Evolutionary conservation across 2,329 filamentous ascomycete species (phyloP).

Genomic region (Coniochaeta ligniaria): DNA sequence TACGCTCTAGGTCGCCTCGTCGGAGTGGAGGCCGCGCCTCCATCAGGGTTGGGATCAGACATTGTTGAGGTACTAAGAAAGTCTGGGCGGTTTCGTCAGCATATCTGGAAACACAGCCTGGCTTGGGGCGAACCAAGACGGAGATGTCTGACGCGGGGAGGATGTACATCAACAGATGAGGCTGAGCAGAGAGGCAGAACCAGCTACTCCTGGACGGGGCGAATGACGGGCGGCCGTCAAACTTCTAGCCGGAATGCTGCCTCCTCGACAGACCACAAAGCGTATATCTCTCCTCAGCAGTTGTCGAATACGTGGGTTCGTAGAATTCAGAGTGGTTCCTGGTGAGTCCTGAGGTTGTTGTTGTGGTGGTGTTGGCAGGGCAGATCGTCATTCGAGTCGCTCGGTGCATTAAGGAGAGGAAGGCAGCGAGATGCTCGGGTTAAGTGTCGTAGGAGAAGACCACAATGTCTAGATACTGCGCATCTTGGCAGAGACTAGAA

Average conservation of each 20-base stretch:
- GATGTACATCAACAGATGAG: not conserved
- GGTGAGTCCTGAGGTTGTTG: not conserved
- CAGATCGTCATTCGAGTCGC: not conserved
- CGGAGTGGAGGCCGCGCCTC: slow-evolving; percentile 10
- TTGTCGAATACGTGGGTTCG: not conserved
- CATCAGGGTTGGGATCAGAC: slow-evolving; percentile 3
- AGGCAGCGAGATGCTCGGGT: not conserved
- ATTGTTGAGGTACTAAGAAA: not conserved
- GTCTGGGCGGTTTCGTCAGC: not conserved
- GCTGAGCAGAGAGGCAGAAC: not conserved
- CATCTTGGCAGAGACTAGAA: not conserved
- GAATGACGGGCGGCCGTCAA: not conserved
- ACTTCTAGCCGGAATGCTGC: not conserved
- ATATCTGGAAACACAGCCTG: not conserved
- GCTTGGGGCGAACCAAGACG: not conserved
- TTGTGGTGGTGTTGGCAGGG: not conserved
- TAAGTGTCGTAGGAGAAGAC: not conserved
- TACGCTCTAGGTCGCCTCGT: slow-evolving; percentile 29
- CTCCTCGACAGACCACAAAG: not conserved
- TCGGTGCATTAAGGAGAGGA: slow-evolving; percentile 1
- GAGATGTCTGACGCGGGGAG: not conserved
- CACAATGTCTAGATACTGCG: not conserved
- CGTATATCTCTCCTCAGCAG: not conserved
- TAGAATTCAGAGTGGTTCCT: not conserved
- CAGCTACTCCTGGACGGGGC: not conserved